Evolutionary conservation across 306 rosid genomes (phyloP), one percentile per base, ranked within the genome.

Genomic region (Hippophae rhamnoides): DNA sequence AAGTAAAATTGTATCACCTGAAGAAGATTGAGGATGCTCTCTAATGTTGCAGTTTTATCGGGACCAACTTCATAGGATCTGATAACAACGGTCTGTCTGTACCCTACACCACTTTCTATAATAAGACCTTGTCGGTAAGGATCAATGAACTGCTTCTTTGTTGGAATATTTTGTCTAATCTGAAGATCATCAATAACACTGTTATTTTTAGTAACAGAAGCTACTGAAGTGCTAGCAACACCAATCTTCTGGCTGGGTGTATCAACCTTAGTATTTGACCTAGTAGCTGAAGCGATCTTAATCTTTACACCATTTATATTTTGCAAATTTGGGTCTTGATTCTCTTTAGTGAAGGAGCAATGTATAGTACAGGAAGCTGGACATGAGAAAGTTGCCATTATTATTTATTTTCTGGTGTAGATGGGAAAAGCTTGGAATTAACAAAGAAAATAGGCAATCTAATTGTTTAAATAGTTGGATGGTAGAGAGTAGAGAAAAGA

Each of bases 21-120:
- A 69, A 85, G 82, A 62, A 92, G 94, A 68, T 87, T 85, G 60
- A 83, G 86, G 60, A 92, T 73, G 72, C 89, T 83, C 72, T 87
- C 98, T n/a, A 92, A 67, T 14, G 95, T 87, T 1, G 87, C 89
- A 45, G 98, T 85, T 72, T 87, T 92, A 61, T 92, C 98, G 31
- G 95, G 73, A 51, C 98, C 96, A 65, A 92, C 98, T 74, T 92
- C 98, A 69, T 87, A 87, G 60, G 96, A 90, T 64, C 96, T 74
- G 23, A 90, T 56, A 60, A 92, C 95, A 54, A 92, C 76, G n/a
- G 87, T 87, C 52, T 87, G 96, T 65, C 87, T 78, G 68, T 90
- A 87, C 41, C 83, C 95, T 54, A 90, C 92, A 43, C 92, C 96
- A 7, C 87, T 84, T 77, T 84, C 95, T 6, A 73, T 73, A 23